Base-by-base conservation (phyloP, 768 basidiomycete genomes). In the Tephrocybe rancida region DNA sequence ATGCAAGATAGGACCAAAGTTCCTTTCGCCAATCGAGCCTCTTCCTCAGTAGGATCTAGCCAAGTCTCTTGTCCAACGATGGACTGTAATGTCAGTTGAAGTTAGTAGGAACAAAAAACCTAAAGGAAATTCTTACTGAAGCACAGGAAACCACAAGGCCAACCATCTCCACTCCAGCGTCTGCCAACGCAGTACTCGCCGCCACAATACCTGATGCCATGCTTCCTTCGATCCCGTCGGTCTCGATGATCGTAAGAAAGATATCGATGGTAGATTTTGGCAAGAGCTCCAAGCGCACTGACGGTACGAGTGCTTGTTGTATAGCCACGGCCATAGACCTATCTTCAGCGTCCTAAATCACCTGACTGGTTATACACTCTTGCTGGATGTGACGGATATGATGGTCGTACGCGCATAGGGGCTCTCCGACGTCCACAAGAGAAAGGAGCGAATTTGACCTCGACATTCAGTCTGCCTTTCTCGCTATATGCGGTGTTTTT, bases 361-460 rank as follows among this genome's bases (percentile, higher is more conserved):
- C 42, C 44, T 59, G 44, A 51, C 54, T 67, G 41, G 63, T 63
- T 61, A 55, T 50, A 56, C 25, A 22, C 39, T 44, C 32, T 49
- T 30, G 48, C 43, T 54, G n/a, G 61, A 21, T 49, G 46, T 25
- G 24, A 48, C 39, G 30, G 44, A 48, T 47, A 19, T 19, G 35
- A 49, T 55, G 58, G 3, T 65, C 88, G 72, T 71, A 96, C 96
- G 57, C 90, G 86, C 61, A 96, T 82, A 0, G 96, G 96, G 6
- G 90, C 87, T 65, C 89, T 78, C 60, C 96, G 77, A 14, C 77
- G 80, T 25, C 75, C 70, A 61, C 88, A 93, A 7, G 97, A 93
- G 68, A 96, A 99, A 0, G 97, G 97, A 2, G 95, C 83, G 63
- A 95, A 98, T 71, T 98, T 98, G 47, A 98, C 92, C 71, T 98